Base-by-base conservation (phyloP, 1,284 basidiomycete species). In the Schizophyllum amplum region DNA sequence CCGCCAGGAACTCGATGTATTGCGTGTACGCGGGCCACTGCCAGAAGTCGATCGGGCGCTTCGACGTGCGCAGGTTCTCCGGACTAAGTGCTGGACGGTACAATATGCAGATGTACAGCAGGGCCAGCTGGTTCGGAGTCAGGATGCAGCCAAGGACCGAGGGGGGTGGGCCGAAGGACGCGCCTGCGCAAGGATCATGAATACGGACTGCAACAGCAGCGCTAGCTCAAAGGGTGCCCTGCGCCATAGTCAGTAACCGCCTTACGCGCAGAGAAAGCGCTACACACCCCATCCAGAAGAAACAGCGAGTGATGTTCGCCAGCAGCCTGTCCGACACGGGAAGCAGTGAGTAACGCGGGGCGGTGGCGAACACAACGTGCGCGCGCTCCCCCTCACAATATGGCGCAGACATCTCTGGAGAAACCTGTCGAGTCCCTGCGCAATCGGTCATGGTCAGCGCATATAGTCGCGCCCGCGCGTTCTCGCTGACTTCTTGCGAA, bases 121-220 rank as follows among this genome's bases (percentile, higher is more conserved):
- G 71, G 17, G 78, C 85, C 47, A 90, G 77, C 86, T 91, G 54
- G n/a, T n/a, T n/a, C n/a, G n/a, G n/a, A n/a, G n/a, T n/a, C n/a
- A n/a, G n/a, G n/a, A n/a, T n/a, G n/a, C 47, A 59, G 55, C 24
- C 24, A 11, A 5, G 48, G 48, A 3, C 22, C 48, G n/a, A 52
- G 42, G 54, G 25, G 51, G 57, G 52, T 55, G 46, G 51, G 59
- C 51, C n/a, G 22, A 52, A 47, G 5, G 47, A 67, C 76, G 57
- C 63, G 88, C 90, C 73, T 92, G 90, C 6, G 88, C 82, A 50
- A 87, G 59, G 61, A 92, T 91, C 88, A 93, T 90, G 56, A 91
- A 73, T 57, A 92, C 70, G 17, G 87, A 90, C 69, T 93, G 90
- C 13, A 91, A 63, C 42, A 92, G 74, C 54, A 94, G 72, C 1